phyloP scores from a whole-genome alignment of 1,139 yeast species.

The Protomyces macrosporus region DNA sequence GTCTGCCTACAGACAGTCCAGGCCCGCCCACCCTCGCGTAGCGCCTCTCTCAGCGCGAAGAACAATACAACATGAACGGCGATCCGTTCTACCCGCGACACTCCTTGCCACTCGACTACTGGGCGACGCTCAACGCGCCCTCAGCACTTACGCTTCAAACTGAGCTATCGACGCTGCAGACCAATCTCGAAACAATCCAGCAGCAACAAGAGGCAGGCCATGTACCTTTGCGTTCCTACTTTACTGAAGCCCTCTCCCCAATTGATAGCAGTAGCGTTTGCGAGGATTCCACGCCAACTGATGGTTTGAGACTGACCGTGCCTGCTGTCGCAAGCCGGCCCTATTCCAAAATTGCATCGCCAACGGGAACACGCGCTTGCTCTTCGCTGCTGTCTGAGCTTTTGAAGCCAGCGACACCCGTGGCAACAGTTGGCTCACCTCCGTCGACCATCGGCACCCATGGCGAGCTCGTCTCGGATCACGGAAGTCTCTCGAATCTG shows the following conservation, averaged over 20 bases:
- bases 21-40: too few species aligned
- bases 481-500: constrained; percentile 13
- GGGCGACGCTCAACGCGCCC: background rate
- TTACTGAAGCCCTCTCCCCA: background rate
- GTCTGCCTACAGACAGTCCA: background rate
- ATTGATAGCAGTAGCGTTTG: background rate
- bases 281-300: too few species aligned
- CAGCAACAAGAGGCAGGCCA: background rate
- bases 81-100: too few species aligned
- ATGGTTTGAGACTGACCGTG: too few species aligned
- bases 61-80: too few species aligned
- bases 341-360: constrained; percentile 1
- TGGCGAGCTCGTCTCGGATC: constrained; percentile 15
- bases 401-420: constrained; percentile 2
- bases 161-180: background rate
- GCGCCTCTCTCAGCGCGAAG: too few species aligned
- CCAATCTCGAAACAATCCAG: background rate
- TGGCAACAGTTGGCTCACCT: background rate
- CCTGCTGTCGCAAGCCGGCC: background rate
- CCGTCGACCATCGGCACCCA: background rate
- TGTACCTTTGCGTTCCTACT: background rate
- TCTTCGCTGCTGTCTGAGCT: constrained; percentile 18
- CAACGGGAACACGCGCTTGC: constrained; percentile 18
- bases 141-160: background rate
- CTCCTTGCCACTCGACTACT: background rate